Evolutionary conservation across 1,139 yeast genomes (phyloP).

Genomic region (Maudiozyma humilis): DNA sequence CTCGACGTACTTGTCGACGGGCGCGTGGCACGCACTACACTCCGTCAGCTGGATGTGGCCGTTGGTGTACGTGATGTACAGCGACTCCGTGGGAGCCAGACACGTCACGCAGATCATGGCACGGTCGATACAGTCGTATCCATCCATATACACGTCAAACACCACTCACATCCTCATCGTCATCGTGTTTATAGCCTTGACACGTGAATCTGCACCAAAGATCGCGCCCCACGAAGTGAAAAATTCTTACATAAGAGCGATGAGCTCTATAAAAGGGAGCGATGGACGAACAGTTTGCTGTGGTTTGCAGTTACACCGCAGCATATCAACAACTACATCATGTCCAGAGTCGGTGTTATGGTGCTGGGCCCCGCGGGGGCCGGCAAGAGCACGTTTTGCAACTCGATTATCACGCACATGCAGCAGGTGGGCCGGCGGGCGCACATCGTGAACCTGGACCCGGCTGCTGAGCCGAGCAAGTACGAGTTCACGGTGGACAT

Average conservation of each 20-base stretch:
- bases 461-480: slow-evolving; percentile 92
- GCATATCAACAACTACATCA: slow-evolving; percentile 29
- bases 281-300: too few species aligned
- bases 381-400: slow-evolving; percentile 89
- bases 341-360: slow-evolving; percentile 94
- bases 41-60: slow-evolving; percentile 74
- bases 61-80: slow-evolving; percentile 67
- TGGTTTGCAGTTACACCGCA: too few species aligned
- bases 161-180: too few species aligned
- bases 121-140: too few species aligned
- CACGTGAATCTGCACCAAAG: background rate
- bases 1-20: slow-evolving; percentile 89
- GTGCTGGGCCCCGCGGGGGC: slow-evolving; percentile 98
- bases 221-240: background rate
- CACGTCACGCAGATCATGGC: slow-evolving; percentile 88
- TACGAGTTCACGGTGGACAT: slow-evolving; percentile 91
- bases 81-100: slow-evolving; percentile 50
- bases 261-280: too few species aligned
- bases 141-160: too few species aligned
- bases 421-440: slow-evolving; percentile 87
- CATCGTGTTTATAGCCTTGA: background rate
- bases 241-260: background rate
- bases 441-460: slow-evolving; percentile 90
- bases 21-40: slow-evolving; percentile 61
- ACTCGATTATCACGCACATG: slow-evolving; percentile 78